Conservation (phyloP, 169 alveolate species). For the Plasmodium gonderi region DNA sequence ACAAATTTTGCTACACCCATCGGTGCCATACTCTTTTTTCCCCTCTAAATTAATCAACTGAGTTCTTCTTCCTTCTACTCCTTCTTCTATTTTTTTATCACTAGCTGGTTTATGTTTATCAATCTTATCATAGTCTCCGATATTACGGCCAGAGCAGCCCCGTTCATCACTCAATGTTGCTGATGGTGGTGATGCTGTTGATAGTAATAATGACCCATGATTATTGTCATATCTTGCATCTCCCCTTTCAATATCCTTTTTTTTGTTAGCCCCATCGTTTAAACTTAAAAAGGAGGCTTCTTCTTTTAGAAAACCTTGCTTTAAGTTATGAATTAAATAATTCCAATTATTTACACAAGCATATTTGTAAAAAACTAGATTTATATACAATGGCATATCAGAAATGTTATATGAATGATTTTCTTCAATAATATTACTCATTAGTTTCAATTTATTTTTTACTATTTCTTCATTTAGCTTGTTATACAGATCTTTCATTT, state of each 20-base stretch:
- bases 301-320: constrained; percentile 13
- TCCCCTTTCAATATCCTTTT: not conserved
- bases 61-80: not conserved
- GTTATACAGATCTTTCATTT: constrained; percentile 21
- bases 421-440: constrained; percentile 47
- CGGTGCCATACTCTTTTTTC: not conserved
- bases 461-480: constrained; percentile 47
- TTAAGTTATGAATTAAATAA: constrained; percentile 23
- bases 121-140: not conserved
- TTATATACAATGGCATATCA: constrained; percentile 51
- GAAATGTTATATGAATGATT: constrained; percentile 31
- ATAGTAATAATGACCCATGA: not conserved
- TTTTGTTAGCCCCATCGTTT: not conserved
- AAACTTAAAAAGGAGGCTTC: not conserved
- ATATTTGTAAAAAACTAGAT: constrained; percentile 42
- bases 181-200: not conserved
- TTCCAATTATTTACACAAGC: constrained; percentile 41
- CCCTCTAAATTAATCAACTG: not conserved
- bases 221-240: not conserved
- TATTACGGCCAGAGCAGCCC: not conserved
- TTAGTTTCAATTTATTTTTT: constrained; percentile 29
- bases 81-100: not conserved
- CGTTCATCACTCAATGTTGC: not conserved
- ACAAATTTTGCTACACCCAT: not conserved
- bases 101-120: not conserved